Evolutionary conservation across 202 grass and related monocot genomes (phyloP).

Genomic region (Schoenoplectus triqueter): DNA sequence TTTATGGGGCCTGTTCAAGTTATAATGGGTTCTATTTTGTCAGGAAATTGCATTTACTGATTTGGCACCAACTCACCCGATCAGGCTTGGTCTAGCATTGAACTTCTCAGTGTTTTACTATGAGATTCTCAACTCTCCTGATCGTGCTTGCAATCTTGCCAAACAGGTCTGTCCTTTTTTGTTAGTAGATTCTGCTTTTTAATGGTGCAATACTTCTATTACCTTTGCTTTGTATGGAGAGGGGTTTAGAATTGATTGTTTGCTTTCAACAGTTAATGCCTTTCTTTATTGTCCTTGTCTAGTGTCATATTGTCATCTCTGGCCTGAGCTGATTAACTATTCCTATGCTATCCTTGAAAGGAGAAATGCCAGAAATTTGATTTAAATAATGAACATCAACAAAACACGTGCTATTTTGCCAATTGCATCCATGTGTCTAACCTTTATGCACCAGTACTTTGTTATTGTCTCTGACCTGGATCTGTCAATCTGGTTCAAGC

Average conservation of each 20-base stretch:
- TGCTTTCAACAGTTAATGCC: background rate
- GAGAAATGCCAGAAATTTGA: background rate
- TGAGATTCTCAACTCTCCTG: slow-evolving; percentile 74
- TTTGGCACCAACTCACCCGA: slow-evolving; percentile 75
- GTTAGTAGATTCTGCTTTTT: background rate
- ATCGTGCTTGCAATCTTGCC: slow-evolving; percentile 75
- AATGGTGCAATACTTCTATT: background rate
- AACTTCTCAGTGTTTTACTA: slow-evolving; percentile 91
- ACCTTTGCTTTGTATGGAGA: background rate
- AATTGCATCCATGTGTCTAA: background rate
- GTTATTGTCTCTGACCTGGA: background rate
- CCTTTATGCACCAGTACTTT: background rate
- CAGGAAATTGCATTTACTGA: slow-evolving; percentile 76
- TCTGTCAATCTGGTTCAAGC: background rate
- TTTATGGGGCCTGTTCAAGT: background rate
- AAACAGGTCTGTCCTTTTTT: slow-evolving; percentile 61
- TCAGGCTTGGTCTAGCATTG: slow-evolving; percentile 75
- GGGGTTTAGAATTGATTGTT: background rate
- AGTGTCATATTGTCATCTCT: background rate
- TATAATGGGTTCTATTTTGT: slow-evolving; percentile 19
- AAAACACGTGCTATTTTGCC: background rate
- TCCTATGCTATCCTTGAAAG: background rate
- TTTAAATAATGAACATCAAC: slow-evolving; percentile 17
- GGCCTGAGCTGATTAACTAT: background rate
- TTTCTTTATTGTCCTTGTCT: background rate